These are phyloP conservation scores for Claviceps sp. DNA, from an alignment of 2,329 filamentous ascomycete genomes.

Conservation along the genomic window DNA sequence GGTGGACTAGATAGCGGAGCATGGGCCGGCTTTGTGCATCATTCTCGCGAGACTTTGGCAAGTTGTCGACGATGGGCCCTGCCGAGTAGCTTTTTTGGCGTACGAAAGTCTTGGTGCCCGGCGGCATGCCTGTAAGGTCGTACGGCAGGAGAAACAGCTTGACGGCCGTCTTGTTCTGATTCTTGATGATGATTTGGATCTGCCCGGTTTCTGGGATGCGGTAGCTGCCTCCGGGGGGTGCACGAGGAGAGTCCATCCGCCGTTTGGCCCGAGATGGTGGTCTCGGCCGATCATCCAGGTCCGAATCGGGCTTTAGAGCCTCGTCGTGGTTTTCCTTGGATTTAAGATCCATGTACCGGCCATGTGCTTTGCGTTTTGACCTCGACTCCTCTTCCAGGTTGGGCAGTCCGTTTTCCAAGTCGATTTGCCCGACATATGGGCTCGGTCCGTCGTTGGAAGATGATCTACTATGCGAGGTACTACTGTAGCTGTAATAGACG, in stretches of 20 bases:
- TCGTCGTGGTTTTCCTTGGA: conserved; percentile 14
- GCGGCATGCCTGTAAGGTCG: conserved; percentile 81
- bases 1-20: conserved; percentile 77
- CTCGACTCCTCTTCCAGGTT: conserved; percentile 35
- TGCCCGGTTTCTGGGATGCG: conserved; percentile 89
- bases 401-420: conserved; percentile 68
- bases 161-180: conserved; percentile 94
- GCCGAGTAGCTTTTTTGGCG: conserved; percentile 87
- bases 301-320: conserved; percentile 8
- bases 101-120: conserved; percentile 90
- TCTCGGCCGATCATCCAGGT: conserved; percentile 18
- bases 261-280: conserved; percentile 31
- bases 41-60: conserved; percentile 19
- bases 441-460: conserved; percentile 76
- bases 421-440: conserved; percentile 87
- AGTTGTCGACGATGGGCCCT: conserved; percentile 66
- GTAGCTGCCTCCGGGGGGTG: conserved; percentile 78
- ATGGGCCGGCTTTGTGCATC: conserved; percentile 46
- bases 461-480: conserved; percentile 46
- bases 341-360: conserved; percentile 26
- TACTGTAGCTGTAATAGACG: conserved; percentile 88
- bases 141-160: conserved; percentile 93
- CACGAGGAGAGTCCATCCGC: conserved; percentile 34
- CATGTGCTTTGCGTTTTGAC: conserved; percentile 34
- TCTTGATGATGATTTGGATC: conserved; percentile 93